Base-by-base conservation (phyloP, 345 rosid species). In the Linum tenue region DNA sequence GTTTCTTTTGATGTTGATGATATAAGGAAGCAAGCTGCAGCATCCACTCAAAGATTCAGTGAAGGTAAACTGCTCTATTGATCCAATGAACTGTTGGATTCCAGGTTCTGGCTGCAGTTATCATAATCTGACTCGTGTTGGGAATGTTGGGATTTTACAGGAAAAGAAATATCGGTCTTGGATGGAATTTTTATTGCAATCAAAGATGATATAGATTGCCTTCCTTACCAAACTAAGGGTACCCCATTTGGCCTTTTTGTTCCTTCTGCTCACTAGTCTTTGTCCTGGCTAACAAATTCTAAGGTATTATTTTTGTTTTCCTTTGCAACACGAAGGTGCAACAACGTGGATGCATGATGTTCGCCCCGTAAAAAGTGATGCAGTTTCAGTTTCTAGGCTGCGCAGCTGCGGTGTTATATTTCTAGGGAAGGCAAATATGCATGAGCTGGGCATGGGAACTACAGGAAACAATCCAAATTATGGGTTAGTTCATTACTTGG, bases 361-460 rank as follows among this genome's bases (percentile, higher is more conserved):
- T 63, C 90, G 85, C 40, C 50, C 85, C 56, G 86, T 83, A 55
- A 64, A 77, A 67, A 73, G 80, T 62, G 96, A 91, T 69, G 91
- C 91, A 50, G 86, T 80, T 64, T 75, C 76, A 77, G 92, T 91
- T 75, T 82, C 88, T 51, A 81, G 84, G 72, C 74, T 88, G 63
- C 87, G 97, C 5, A 72, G 75, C 40, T 90, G 97, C 66, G 96
- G 96, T 66, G 96, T 87, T 63, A 76, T 91, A 77, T 72, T 91
- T 17, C 69, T 91, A 16, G 97, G 97, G 7, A 90, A 90, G 87
- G 90, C 96, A 59, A 90, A 90, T 77, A 86, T 90, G 95, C 97
- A 90, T 73, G 96, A 90, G 75, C 9, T 90, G 67, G 97, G 97
- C 79, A 86, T 90, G 95, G 97, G 97, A 11, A 88, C 96, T 11